Conservation (phyloP, 306 rosid species). For the Comarum palustre region DNA sequence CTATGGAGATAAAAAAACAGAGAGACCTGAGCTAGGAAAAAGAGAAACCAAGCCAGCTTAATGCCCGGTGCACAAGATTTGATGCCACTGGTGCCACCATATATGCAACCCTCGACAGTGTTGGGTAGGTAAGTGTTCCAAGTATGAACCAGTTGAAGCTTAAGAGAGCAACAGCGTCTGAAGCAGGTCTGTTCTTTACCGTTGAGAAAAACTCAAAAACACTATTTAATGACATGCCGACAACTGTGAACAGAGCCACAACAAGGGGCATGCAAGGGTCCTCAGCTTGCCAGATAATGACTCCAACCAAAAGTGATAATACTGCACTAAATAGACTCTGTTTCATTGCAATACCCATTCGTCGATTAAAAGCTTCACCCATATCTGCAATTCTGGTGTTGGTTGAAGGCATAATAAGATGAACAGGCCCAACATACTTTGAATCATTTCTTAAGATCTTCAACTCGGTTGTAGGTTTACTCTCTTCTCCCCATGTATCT, state of each 20-base stretch:
- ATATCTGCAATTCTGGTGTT: constrained; percentile 21
- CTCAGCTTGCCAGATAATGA: constrained; percentile 65
- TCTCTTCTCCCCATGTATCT: constrained; percentile 37
- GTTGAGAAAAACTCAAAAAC: constrained; percentile 63
- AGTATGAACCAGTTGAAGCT: constrained; percentile 86
- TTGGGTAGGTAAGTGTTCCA: constrained; percentile 71
- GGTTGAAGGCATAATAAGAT: constrained; percentile 24
- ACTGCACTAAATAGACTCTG: constrained; percentile 68
- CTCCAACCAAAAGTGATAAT: constrained; percentile 64
- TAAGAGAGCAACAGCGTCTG: constrained; percentile 68
- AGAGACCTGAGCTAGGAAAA: constrained; percentile 9
- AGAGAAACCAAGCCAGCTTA: constrained; percentile 32
- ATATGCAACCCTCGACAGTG: constrained; percentile 49
- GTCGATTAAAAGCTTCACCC: constrained; percentile 25
- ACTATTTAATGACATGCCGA: constrained; percentile 74
- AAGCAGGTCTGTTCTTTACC: constrained; percentile 66
- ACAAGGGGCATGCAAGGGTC: constrained; percentile 81
- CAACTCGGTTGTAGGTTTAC: constrained; percentile 34
- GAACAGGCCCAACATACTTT: constrained; percentile 13
- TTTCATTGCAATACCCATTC: constrained; percentile 51
- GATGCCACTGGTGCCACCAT: constrained; percentile 39
- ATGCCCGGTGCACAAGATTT: constrained; percentile 20
- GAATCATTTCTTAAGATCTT: constrained; percentile 37
- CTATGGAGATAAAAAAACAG: neutral
- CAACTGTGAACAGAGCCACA: constrained; percentile 67